A percentile compares a stretch with the other conserved stretches of the same genome.
Evolutionary conservation across 2,329 filamentous ascomycete genomes (phyloP).

Genomic region (Daldinia eschscholtzii): DNA sequence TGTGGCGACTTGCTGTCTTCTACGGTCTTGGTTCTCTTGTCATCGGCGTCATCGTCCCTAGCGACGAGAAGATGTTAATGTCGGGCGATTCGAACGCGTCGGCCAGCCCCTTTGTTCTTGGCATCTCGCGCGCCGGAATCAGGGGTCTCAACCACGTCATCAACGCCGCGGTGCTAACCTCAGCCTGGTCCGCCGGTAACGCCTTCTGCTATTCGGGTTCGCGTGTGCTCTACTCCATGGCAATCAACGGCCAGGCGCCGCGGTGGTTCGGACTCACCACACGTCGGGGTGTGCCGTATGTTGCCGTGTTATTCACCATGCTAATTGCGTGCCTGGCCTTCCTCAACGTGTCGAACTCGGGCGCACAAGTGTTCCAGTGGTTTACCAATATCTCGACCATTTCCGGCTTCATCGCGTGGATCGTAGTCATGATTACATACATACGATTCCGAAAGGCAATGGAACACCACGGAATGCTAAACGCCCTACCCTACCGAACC

Average conservation of each 20-base stretch:
- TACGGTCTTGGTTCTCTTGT: conserved; percentile 73
- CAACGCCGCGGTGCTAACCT: conserved; percentile 76
- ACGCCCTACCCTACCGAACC: conserved; percentile 65
- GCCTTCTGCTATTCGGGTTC: conserved; percentile 75
- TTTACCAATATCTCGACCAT: conserved; percentile 78
- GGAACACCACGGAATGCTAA: conserved; percentile 62
- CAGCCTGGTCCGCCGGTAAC: conserved; percentile 72
- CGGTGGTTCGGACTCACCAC: conserved; percentile 70
- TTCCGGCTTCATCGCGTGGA: conserved; percentile 71
- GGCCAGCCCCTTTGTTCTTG: conserved; percentile 74
- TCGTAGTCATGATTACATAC: conserved; percentile 69
- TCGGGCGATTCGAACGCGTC: conserved; percentile 69
- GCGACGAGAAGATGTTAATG: conserved; percentile 72
- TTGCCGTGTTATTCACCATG: conserved; percentile 67
- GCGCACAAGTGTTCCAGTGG: conserved; percentile 76
- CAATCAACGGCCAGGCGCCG: conserved; percentile 75
- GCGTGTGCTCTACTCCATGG: conserved; percentile 77
- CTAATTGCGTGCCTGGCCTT: conserved; percentile 75
- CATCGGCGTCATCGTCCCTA: conserved; percentile 73
- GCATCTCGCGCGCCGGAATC: conserved; percentile 76
- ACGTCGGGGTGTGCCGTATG: conserved; percentile 71
- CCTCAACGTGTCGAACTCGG: conserved; percentile 74
- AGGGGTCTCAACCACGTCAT: conserved; percentile 73
- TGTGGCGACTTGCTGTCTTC: conserved; percentile 73
- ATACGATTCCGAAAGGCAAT: conserved; percentile 71